Evolutionary conservation across 345 rosid genomes (phyloP).

Genomic region (Pistacia integerrima): DNA sequence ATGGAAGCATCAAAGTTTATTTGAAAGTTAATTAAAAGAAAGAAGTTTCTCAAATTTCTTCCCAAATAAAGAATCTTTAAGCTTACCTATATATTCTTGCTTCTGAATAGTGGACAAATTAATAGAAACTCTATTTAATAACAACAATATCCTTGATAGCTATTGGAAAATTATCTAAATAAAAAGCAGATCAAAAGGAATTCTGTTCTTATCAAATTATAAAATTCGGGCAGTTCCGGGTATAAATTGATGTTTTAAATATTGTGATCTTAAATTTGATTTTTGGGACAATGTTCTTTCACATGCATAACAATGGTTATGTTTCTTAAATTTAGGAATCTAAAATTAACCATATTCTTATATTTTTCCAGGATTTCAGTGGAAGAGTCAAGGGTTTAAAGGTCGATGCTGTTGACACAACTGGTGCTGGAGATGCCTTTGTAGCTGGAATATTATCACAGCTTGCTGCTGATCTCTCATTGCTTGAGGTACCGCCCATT

Average conservation of each 20-base stretch:
- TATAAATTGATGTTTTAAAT: no score
- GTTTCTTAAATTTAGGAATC: neutral
- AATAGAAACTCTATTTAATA: no score
- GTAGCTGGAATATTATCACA: slow-evolving; percentile 77
- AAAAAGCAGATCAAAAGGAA: no score
- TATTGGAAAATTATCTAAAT: no score
- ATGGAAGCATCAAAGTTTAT: neutral
- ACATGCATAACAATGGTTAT: neutral
- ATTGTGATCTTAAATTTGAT: no score
- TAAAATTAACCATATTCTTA: neutral
- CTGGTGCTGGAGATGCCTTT: slow-evolving; percentile 99
- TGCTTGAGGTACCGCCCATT: slow-evolving; percentile 63
- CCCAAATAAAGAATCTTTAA: neutral
- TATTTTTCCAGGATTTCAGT: slow-evolving; percentile 58
- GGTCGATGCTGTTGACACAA: slow-evolving; percentile 86
- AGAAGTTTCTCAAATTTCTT: neutral
- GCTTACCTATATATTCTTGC: neutral
- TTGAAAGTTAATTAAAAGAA: neutral
- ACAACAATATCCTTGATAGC: no score
- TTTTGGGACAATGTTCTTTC: neutral
- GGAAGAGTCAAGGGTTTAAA: slow-evolving; percentile 80
- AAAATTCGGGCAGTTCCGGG: no score
- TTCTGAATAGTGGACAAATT: neutral
- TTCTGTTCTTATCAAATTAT: no score
- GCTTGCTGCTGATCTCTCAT: slow-evolving; percentile 68